Conservation (phyloP, 768 basidiomycete genomes). For the Panaeolus papilionaceus region DNA sequence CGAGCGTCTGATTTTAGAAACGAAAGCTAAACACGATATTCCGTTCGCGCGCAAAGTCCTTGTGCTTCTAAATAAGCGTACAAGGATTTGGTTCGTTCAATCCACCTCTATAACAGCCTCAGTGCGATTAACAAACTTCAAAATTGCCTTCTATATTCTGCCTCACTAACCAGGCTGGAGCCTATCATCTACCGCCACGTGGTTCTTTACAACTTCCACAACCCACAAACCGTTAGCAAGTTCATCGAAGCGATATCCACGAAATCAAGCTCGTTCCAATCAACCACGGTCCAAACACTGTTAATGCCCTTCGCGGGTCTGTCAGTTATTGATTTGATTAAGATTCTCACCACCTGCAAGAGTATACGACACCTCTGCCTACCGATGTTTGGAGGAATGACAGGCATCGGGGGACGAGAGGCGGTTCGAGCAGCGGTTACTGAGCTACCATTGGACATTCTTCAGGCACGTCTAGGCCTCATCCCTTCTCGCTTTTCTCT, state of each 20-base stretch:
- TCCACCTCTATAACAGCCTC: neutral
- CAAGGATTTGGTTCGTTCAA: neutral
- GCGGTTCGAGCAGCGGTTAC: too few relatives aligned
- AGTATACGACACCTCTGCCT: neutral
- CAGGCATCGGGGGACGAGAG: too few relatives aligned
- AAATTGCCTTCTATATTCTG: too few relatives aligned
- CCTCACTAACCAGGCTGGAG: neutral
- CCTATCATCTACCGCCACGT: neutral
- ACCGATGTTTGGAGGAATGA: neutral
- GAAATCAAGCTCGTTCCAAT: neutral
- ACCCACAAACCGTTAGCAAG: neutral
- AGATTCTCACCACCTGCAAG: neutral
- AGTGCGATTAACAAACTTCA: too few relatives aligned
- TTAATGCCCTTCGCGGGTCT: too few relatives aligned
- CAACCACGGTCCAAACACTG: too few relatives aligned
- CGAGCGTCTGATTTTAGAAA: neutral
- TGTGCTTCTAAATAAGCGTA: neutral
- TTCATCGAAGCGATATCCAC: neutral
- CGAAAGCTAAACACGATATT: neutral
- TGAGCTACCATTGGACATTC: neutral
- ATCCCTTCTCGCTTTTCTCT: neutral
- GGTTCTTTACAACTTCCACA: neutral
- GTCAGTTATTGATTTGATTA: neutral
- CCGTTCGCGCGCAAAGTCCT: neutral
- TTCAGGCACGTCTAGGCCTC: neutral